These are phyloP conservation scores for Liriodendron chinense DNA, from an alignment of 164 flowering plant genomes.

Conservation along the genomic window DNA sequence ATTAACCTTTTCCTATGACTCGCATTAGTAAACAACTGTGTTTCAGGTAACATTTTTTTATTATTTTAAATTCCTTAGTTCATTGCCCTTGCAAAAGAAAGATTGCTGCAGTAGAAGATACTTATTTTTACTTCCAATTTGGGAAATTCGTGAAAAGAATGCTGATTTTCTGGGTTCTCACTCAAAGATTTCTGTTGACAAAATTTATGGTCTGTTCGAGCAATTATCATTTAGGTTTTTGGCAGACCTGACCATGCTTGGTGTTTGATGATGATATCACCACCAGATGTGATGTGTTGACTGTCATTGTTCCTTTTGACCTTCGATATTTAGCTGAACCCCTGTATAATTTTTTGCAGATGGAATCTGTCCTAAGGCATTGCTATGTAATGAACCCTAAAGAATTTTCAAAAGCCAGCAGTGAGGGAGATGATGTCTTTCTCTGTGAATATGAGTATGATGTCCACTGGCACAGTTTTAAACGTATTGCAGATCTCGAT, in stretches of 20 bases:
- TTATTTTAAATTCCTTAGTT: no score
- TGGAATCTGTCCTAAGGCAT: slow-evolving; percentile 78
- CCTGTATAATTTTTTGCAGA: slow-evolving; percentile 35
- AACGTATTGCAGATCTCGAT: slow-evolving; percentile 74
- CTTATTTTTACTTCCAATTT: not conserved
- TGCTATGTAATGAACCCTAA: slow-evolving; percentile 73
- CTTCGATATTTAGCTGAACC: not conserved
- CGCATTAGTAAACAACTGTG: not conserved
- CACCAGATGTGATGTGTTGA: not conserved
- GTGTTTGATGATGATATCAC: not conserved
- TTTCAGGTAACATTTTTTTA: not conserved
- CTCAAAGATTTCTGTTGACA: not conserved
- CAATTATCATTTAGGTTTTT: no score
- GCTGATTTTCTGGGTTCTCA: not conserved
- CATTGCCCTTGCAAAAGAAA: not conserved
- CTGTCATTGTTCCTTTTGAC: not conserved
- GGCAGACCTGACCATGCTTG: no score
- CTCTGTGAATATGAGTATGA: slow-evolving; percentile 94
- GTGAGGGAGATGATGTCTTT: slow-evolving; percentile 93
- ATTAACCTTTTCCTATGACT: not conserved
- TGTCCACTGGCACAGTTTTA: slow-evolving; percentile 85
- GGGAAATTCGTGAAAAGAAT: not conserved
- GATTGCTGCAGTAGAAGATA: not conserved
- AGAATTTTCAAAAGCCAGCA: slow-evolving; percentile 64
- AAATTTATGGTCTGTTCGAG: not conserved